Base-by-base conservation (phyloP, 169 alveolate genomes). In the Eimeria brunetti region DNA sequence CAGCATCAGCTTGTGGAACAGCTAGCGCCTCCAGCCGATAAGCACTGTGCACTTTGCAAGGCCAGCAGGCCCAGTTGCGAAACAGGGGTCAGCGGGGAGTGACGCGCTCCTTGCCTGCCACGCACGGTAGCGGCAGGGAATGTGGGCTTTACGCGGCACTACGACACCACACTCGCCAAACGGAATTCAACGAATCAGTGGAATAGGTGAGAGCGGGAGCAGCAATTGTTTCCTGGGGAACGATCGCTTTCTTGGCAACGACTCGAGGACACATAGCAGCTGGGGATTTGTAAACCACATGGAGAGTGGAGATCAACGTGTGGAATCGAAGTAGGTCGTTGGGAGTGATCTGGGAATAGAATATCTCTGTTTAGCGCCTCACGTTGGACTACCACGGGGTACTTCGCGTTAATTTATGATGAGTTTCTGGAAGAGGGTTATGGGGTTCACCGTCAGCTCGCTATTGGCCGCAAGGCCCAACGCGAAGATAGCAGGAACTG, bases 361-460 rank as follows among this genome's bases (percentile, higher is more conserved):
- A 60, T 60, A 24, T 60, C 22, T 18, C 67, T 58, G 16, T 58
- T 33, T 5, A 0, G 51, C 80, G 33, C 6, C 11, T 3, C 36
- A 64, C 8, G 75, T 7, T n/a, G 1, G 24, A 18, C 80, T 14
- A 33, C 0, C 80, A 8, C 16, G 80, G 51, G 2, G 16, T 33
- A 58, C 56, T 38, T 83, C 58, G 5, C 44, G 33, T 92, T 88
- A 92, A 84, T 86, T 94, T 51, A 94, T 24, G 14, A 95, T 80
- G 49, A 89, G 46, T 53, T 91, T 91, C 76, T 53, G 95, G 85
- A 95, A 91, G 16, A 95, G 94, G 53, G 91, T 80, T 36, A 58
- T 36, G 27, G 97, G 97, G 76, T 91, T 86, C 27, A 80, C 78
- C 36, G 97, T 95, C 73, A 95, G 76, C 58, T 95, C 97, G 49